These are phyloP conservation scores for Termitomyces sp. DNA, from an alignment of 768 basidiomycete species.

Conservation along the genomic window DNA sequence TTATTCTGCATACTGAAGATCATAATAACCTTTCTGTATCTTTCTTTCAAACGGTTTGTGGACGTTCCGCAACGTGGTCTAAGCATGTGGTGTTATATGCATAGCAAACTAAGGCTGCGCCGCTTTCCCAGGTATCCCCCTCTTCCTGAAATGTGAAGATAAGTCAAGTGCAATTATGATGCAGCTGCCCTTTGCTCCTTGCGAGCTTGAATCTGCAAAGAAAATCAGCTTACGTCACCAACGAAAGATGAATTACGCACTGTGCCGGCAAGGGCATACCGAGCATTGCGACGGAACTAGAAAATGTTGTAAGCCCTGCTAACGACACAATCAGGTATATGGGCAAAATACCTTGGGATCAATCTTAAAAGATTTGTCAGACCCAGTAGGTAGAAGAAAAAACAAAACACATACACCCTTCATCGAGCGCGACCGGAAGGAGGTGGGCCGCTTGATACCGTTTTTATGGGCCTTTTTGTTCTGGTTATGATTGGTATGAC, in stretches of 20 bases:
- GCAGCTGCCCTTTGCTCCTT: constrained; percentile 51
- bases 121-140: constrained; percentile 2
- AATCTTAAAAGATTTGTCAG: constrained; percentile 40
- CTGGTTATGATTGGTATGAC: constrained; percentile 95
- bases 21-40: constrained; percentile 1
- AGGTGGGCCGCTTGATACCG: constrained; percentile 85
- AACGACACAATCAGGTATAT: neutral
- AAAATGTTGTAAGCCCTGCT: constrained; percentile 3
- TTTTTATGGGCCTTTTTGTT: constrained; percentile 96
- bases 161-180: constrained; percentile 21
- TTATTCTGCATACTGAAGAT: neutral
- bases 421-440: constrained; percentile 70
- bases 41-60: constrained; percentile 16
- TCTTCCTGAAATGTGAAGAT: constrained; percentile 8
- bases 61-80: constrained; percentile 12
- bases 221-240: constrained; percentile 6
- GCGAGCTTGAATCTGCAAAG: constrained; percentile 59
- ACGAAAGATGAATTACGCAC: constrained; percentile 36
- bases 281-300: constrained; percentile 84
- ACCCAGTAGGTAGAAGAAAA: neutral
- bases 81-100: constrained; percentile 13
- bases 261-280: constrained; percentile 67
- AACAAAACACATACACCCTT: constrained; percentile 73
- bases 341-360: constrained; percentile 60
- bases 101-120: constrained; percentile 11